A percentile compares a stretch with the other conserved stretches of the same genome.
phyloP scores from a whole-genome alignment of 2,329 filamentous ascomycete genomes.

The Ramichloridium luteum region DNA sequence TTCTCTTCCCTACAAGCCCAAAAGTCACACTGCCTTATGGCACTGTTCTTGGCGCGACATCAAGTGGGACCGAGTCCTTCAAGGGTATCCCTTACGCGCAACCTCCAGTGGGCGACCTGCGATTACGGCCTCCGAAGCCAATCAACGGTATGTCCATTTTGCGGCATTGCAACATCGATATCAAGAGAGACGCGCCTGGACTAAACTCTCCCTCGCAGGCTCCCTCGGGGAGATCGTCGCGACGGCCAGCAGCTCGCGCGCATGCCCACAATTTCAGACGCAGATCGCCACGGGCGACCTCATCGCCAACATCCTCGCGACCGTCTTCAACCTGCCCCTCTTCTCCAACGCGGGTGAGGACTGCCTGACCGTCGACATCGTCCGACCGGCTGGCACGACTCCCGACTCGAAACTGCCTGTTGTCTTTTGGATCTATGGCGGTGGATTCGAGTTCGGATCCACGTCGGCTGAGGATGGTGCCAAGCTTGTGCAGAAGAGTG shows the following conservation, averaged over 20 bases:
- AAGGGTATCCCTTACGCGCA: constrained; percentile 65
- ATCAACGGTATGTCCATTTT: constrained; percentile 30
- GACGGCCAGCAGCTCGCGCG: constrained; percentile 12
- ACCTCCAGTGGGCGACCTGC: constrained; percentile 51
- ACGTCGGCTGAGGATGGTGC: constrained; percentile 31
- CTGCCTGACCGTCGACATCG: constrained; percentile 26
- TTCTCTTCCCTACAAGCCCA: neutral
- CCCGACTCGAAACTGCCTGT: constrained; percentile 32
- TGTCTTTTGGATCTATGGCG: constrained; percentile 38
- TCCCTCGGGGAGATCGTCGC: neutral
- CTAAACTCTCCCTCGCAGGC: neutral
- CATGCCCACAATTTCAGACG: constrained; percentile 62
- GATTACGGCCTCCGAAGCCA: constrained; percentile 56
- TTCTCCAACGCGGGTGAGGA: constrained; percentile 30
- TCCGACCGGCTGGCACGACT: constrained; percentile 28
- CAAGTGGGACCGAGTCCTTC: constrained; percentile 50
- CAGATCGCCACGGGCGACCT: constrained; percentile 32
- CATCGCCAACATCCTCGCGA: constrained; percentile 26
- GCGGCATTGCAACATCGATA: no score
- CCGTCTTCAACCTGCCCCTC: constrained; percentile 27
- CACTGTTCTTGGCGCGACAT: constrained; percentile 41
- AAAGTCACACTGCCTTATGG: constrained; percentile 43
- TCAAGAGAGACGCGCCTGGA: neutral
- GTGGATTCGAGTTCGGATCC: constrained; percentile 31
- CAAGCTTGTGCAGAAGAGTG: constrained; percentile 29